These are phyloP conservation scores for Boletales sp. DNA, from an alignment of 768 basidiomycete genomes.

Conservation along the genomic window DNA sequence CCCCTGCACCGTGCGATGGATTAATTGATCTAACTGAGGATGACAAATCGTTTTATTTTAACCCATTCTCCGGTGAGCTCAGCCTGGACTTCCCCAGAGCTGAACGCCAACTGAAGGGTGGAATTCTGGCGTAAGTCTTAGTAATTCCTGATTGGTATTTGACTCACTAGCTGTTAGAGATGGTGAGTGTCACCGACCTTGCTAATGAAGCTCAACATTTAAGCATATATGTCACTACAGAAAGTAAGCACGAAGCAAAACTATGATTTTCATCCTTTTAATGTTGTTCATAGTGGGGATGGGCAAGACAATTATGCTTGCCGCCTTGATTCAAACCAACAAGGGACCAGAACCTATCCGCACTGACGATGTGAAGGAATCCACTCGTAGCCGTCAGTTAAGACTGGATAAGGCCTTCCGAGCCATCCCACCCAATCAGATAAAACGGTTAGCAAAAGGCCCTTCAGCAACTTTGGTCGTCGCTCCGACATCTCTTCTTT, in stretches of 20 bases:
- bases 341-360: conserved; percentile 41
- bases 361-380: conserved; percentile 23
- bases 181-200: conserved; percentile 23
- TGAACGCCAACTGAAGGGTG: conserved; percentile 73
- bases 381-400: conserved; percentile 50
- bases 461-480: conserved; percentile 81
- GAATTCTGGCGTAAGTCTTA: conserved; percentile 78
- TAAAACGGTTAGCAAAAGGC: conserved; percentile 22
- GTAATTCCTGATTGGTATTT: neutral
- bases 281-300: conserved; percentile 68
- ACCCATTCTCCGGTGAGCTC: conserved; percentile 87
- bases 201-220: conserved; percentile 2
- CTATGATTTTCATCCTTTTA: conserved; percentile 1
- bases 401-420: conserved; percentile 65
- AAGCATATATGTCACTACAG: conserved; percentile 28
- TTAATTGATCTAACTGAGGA: conserved; percentile 80
- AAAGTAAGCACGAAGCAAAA: conserved; percentile 40
- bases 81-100: conserved; percentile 82
- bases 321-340: conserved; percentile 83
- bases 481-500: conserved; percentile 84
- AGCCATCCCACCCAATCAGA: conserved; percentile 35
- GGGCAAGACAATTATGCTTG: conserved; percentile 93
- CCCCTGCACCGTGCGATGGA: conserved; percentile 51
- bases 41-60: conserved; percentile 82
- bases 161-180: conserved; percentile 28